Conservation (phyloP, 108 stramenopile species). For the Epithemia pelagica region DNA sequence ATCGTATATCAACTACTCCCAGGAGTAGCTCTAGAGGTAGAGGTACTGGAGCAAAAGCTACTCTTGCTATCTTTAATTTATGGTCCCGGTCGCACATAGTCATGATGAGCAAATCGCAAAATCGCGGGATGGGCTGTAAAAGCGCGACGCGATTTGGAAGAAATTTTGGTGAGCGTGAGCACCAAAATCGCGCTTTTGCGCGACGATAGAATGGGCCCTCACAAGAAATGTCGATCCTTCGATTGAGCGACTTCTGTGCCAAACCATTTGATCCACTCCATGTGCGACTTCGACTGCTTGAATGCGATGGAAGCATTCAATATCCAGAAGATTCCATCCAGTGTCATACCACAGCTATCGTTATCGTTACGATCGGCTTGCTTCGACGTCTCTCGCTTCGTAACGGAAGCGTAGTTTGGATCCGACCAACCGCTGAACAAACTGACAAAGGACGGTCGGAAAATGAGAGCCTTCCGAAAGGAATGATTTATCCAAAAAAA, state of each 20-base stretch:
- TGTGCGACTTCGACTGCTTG: not conserved
- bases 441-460: not conserved
- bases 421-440: not conserved
- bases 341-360: not conserved
- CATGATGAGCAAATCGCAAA: no score
- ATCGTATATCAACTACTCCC: no score
- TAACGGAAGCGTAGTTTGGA: not conserved
- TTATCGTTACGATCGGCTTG: not conserved
- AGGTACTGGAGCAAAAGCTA: no score
- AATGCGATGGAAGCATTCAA: no score
- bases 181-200: no score
- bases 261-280: not conserved
- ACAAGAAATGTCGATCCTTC: constrained; percentile 1
- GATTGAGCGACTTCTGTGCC: not conserved
- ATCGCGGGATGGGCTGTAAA: no score
- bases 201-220: no score
- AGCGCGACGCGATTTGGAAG: no score
- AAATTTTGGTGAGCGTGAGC: no score
- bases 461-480: not conserved
- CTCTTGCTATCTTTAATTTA: no score
- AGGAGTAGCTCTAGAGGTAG: no score
- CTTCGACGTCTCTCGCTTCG: not conserved
- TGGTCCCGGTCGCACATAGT: no score
- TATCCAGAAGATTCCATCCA: not conserved
- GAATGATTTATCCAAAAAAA: not conserved